These are phyloP conservation scores for Colletotrichum musae DNA, from an alignment of 2,329 filamentous ascomycete genomes.

Conservation along the genomic window DNA sequence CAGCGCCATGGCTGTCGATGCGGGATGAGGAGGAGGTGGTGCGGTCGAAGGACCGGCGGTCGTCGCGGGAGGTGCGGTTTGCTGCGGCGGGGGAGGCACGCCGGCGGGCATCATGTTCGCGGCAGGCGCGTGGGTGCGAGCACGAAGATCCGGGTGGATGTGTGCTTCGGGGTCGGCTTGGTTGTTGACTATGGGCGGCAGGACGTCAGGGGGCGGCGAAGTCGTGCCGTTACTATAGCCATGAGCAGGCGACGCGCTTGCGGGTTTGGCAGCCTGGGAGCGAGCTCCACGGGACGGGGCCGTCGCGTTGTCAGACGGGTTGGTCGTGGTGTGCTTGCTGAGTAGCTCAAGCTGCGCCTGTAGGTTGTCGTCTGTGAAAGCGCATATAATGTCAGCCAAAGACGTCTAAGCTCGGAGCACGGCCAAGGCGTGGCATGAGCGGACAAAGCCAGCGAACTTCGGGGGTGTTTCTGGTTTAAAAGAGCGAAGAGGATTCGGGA, in stretches of 20 bases:
- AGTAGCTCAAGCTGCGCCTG: constrained; percentile 61
- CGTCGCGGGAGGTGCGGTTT: constrained; percentile 26
- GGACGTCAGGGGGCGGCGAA: constrained; percentile 52
- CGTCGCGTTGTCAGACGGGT: constrained; percentile 48
- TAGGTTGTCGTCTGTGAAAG: constrained; percentile 49
- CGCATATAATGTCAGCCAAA: constrained; percentile 39
- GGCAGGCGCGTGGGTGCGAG: constrained; percentile 45
- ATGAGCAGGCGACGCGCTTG: constrained; percentile 56
- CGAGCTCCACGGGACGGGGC: constrained; percentile 44
- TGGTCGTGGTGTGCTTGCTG: constrained; percentile 55
- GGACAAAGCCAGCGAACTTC: neutral
- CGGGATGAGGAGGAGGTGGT: constrained; percentile 47
- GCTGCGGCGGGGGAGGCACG: constrained; percentile 39
- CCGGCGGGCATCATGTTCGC: constrained; percentile 53
- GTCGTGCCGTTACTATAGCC: constrained; percentile 58
- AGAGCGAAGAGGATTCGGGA: constrained; percentile 16
- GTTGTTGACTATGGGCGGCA: constrained; percentile 50
- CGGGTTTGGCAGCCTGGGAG: constrained; percentile 49
- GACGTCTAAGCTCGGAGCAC: constrained; percentile 11
- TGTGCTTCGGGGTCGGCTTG: constrained; percentile 59
- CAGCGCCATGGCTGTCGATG: constrained; percentile 45
- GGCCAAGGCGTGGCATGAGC: constrained; percentile 3
- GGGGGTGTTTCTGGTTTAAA: constrained; percentile 9
- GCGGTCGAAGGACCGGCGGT: constrained; percentile 46
- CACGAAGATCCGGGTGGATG: constrained; percentile 65